Evolutionary conservation across 2,329 filamentous ascomycete genomes (phyloP).

Genomic region (Aspergillus arachidicola): DNA sequence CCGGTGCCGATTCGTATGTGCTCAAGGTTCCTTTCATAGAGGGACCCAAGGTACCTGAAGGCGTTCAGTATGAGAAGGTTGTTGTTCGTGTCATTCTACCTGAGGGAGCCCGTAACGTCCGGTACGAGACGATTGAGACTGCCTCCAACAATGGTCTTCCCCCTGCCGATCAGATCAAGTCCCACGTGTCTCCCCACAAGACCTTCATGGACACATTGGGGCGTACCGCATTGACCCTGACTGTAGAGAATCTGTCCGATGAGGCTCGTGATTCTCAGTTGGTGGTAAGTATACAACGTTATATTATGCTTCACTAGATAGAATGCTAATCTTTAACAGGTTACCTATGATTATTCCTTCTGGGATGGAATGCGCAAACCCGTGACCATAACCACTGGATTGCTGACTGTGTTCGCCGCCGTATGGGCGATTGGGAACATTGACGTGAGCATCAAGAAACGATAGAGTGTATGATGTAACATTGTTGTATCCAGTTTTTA

Average conservation of each 20-base stretch:
- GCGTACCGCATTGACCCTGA: slow-evolving; percentile 78
- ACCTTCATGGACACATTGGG: slow-evolving; percentile 95
- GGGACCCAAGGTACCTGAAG: slow-evolving; percentile 83
- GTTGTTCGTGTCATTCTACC: slow-evolving; percentile 82
- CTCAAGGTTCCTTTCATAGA: slow-evolving; percentile 92
- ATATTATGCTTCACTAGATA: background rate
- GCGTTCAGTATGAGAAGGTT: slow-evolving; percentile 80
- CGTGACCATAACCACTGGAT: slow-evolving; percentile 73
- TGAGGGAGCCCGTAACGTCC: slow-evolving; percentile 73
- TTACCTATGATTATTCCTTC: slow-evolving; percentile 84
- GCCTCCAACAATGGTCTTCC: slow-evolving; percentile 68
- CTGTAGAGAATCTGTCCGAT: slow-evolving; percentile 84
- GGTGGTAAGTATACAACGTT: slow-evolving; percentile 53
- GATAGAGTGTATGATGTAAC: slow-evolving; percentile 28
- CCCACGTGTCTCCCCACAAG: slow-evolving; percentile 67
- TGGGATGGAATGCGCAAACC: slow-evolving; percentile 81
- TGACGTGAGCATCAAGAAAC: slow-evolving; percentile 76
- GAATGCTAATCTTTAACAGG: slow-evolving; percentile 30
- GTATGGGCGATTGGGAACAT: slow-evolving; percentile 76
- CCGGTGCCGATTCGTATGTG: slow-evolving; percentile 70
- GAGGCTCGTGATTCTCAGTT: slow-evolving; percentile 83
- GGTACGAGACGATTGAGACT: slow-evolving; percentile 74
- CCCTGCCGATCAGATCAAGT: slow-evolving; percentile 54
- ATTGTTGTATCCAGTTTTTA: slow-evolving; percentile 16
- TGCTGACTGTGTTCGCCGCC: slow-evolving; percentile 72